phyloP scores from a whole-genome alignment of 2,329 filamentous ascomycete species.

The Fusarium siculi region DNA sequence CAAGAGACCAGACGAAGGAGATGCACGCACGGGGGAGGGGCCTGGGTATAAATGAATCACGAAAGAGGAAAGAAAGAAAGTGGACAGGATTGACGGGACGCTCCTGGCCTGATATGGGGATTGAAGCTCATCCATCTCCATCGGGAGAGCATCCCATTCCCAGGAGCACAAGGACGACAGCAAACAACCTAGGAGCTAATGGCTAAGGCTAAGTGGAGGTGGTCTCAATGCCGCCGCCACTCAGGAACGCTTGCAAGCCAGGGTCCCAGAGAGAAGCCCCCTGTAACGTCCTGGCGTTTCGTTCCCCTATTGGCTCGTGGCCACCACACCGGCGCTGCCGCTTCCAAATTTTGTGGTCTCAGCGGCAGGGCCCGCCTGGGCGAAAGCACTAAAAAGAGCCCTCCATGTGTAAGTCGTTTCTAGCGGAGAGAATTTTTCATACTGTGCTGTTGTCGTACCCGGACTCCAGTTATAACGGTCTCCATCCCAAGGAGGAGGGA shows the following conservation, averaged over 20 bases:
- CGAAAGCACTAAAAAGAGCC: conserved; percentile 16
- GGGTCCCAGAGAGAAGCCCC: conserved; percentile 10
- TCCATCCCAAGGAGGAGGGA: background rate
- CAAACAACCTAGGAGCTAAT: conserved; percentile 5
- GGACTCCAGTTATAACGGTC: background rate
- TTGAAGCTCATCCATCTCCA: conserved; percentile 27
- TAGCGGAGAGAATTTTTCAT: background rate
- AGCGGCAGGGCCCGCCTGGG: conserved; percentile 42
- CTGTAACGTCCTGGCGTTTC: conserved; percentile 13
- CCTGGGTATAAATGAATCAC: conserved; percentile 13
- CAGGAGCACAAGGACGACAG: conserved; percentile 17
- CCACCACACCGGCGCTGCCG: conserved; percentile 20
- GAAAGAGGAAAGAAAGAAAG: conserved; percentile 18
- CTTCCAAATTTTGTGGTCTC: conserved; percentile 27
- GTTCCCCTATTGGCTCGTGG: conserved; percentile 16
- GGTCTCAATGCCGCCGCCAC: conserved; percentile 34
- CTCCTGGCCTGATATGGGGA: conserved; percentile 29
- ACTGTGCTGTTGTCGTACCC: conserved; percentile 20
- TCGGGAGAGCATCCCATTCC: conserved; percentile 5
- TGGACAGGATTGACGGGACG: background rate
- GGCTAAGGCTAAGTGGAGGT: conserved; percentile 24
- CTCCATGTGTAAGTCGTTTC: background rate
- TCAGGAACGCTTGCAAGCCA: conserved; percentile 33
- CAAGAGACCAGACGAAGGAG: conserved; percentile 17
- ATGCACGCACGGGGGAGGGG: conserved; percentile 21